Base-by-base conservation (phyloP, 176 grass and related monocot genomes). In the Musa acuminata region DNA sequence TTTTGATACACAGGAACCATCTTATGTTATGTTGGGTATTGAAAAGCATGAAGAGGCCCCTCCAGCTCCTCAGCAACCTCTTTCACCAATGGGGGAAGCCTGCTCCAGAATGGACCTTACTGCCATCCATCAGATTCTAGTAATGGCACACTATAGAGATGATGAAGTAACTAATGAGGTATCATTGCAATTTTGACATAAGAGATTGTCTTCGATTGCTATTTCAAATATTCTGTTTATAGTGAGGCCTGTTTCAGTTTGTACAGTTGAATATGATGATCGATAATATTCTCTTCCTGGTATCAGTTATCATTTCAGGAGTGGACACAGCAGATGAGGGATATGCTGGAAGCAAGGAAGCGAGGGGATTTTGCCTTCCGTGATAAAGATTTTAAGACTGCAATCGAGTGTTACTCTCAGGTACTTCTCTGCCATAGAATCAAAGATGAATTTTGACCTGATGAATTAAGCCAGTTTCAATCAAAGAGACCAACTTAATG, bases 281-380 rank as follows among this genome's bases (percentile, higher is more conserved):
- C 64, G 35, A 43, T 70, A 8, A 2, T 68, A 13, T 50, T 50
- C 3, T 70, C 20, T 8, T 0, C 9, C 8, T 70, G 14, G 54
- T 79, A 80, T 76, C 84, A 98, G 94, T 76, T 93, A 65, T 98
- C 94, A 14, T 98, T 98, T 76, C 94, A 98, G 64, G 94, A 98
- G 78, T 98, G 94, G 94, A 98, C 94, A 75, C 90, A 98, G 52
- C 94, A 93, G 82, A 98, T 98, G 90, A 89, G 90, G 72, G 94
- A 98, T 78, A 98, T 93, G 94, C 21, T 98, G 67, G 94, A 98
- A 2, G 90, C 94, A 49, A 83, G 94, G 74, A 98, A 93, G 62
- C 82, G 86, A 62, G 94, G 94, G 1, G 94, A 98, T 81, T 87
- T 88, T 72, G 94, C 90, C 60, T 98, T 98, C 62, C 94, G 90